These are phyloP conservation scores for Auriculariales sp. DNA, from an alignment of 768 basidiomycete genomes.

Conservation along the genomic window DNA sequence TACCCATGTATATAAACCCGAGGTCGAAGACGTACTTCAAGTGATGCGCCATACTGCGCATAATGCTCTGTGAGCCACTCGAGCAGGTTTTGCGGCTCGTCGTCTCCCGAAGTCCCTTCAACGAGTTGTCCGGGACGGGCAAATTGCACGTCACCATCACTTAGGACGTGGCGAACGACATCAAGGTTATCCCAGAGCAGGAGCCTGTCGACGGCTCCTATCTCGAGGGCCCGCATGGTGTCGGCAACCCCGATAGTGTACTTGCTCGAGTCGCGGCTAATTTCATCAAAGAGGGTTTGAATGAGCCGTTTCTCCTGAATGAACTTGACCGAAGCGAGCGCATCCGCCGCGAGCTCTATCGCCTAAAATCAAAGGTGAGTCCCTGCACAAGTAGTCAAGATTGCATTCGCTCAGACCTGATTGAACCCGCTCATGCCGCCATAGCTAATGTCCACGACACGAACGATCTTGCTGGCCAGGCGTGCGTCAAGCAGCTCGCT, in stretches of 20 bases:
- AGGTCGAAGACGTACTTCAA: conserved; percentile 32
- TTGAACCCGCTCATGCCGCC: conserved; percentile 99
- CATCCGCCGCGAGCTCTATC: conserved; percentile 92
- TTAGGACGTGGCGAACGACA: conserved; percentile 71
- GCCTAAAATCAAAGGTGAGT: conserved; percentile 35
- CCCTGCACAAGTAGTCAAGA: not conserved
- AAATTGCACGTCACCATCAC: conserved; percentile 90
- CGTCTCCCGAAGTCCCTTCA: no score
- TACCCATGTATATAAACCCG: not conserved
- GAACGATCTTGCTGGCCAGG: conserved; percentile 83
- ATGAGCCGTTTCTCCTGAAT: conserved; percentile 98
- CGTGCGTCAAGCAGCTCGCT: conserved; percentile 93
- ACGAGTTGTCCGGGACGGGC: no score
- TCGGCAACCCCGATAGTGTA: conserved; percentile 98
- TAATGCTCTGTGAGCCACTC: conserved; percentile 99
- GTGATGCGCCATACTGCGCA: conserved; percentile 89
- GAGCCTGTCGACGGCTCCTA: conserved; percentile 92
- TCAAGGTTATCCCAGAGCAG: conserved; percentile 99
- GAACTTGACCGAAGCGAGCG: conserved; percentile 96
- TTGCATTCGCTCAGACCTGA: conserved; percentile 43
- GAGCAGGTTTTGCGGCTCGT: conserved; percentile 73
- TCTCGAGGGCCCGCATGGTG: conserved; percentile 88
- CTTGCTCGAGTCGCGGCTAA: conserved; percentile 89
- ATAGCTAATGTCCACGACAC: conserved; percentile 96
- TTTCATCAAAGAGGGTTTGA: conserved; percentile 97